phyloP scores from a whole-genome alignment of 2,329 filamentous ascomycete species.

The Ophiostoma sp. region DNA sequence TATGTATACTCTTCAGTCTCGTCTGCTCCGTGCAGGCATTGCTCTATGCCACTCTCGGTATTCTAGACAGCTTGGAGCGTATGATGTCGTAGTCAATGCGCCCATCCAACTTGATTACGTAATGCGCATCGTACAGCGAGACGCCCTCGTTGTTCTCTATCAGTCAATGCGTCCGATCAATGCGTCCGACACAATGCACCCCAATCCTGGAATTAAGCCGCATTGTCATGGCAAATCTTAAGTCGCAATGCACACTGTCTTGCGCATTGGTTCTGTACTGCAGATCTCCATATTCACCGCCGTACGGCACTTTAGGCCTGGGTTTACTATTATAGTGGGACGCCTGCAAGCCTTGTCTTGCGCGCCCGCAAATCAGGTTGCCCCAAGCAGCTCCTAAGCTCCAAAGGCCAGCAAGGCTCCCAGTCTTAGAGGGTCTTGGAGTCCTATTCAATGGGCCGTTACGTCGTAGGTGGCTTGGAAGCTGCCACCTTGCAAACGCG shows the following conservation, averaged over 20 bases:
- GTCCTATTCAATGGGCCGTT: neutral
- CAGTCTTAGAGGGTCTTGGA: neutral
- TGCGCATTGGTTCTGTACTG: neutral
- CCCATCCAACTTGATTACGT: neutral
- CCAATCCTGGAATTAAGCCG: neutral
- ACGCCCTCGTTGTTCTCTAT: neutral
- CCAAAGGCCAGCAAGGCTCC: neutral
- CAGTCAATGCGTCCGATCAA: neutral
- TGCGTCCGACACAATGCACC: neutral
- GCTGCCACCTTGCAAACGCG: constrained; percentile 24
- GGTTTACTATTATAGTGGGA: neutral
- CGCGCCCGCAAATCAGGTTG: neutral
- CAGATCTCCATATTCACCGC: neutral
- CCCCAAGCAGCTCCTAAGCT: neutral
- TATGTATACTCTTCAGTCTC: neutral
- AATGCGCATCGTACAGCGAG: neutral
- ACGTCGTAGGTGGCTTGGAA: constrained; percentile 15
- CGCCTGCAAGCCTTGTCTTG: neutral
- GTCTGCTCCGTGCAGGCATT: too few relatives aligned
- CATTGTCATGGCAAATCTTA: neutral
- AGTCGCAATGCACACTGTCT: neutral
- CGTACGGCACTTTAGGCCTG: constrained; percentile 2
- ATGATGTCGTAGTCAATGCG: neutral
- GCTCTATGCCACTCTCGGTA: neutral
- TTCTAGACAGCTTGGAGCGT: neutral